phyloP scores from a whole-genome alignment of 2,329 filamentous ascomycete species.

The Fusarium sp. region DNA sequence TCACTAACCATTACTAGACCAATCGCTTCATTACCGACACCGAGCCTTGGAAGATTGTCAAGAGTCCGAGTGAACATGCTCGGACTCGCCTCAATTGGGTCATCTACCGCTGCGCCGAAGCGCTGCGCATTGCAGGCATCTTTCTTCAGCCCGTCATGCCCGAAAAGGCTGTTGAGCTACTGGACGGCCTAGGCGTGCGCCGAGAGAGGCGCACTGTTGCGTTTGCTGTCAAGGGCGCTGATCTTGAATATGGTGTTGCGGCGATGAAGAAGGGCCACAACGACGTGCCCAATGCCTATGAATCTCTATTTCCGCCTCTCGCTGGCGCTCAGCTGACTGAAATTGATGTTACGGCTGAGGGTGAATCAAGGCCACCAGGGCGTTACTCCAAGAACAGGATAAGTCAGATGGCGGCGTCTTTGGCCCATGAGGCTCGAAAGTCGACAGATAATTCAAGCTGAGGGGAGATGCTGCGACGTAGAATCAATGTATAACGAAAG shows the following conservation, averaged over 20 bases:
- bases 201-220: constrained; percentile 68
- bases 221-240: constrained; percentile 69
- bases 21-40: constrained; percentile 64
- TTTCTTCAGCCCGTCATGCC: constrained; percentile 93
- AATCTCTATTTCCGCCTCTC: constrained; percentile 62
- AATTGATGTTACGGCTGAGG: constrained; percentile 33
- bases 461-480: constrained; percentile 8
- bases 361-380: neutral
- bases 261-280: constrained; percentile 16
- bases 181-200: constrained; percentile 81
- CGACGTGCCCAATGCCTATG: constrained; percentile 46
- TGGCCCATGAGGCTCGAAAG: constrained; percentile 45
- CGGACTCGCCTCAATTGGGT: constrained; percentile 61
- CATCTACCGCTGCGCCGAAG: constrained; percentile 78
- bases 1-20: constrained; percentile 44
- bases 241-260: constrained; percentile 72
- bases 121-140: constrained; percentile 81
- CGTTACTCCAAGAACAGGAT: constrained; percentile 42
- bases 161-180: constrained; percentile 72
- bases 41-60: constrained; percentile 73
- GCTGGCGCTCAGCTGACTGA: constrained; percentile 41
- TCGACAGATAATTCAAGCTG: constrained; percentile 10
- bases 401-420: constrained; percentile 40
- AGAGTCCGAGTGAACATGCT: constrained; percentile 47
- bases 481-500: constrained; percentile 1